A percentile compares a stretch with the other conserved stretches of the same genome.
Evolutionary conservation across 768 basidiomycete genomes (phyloP).

Genomic region (Leucosporidium creatinivorum): DNA sequence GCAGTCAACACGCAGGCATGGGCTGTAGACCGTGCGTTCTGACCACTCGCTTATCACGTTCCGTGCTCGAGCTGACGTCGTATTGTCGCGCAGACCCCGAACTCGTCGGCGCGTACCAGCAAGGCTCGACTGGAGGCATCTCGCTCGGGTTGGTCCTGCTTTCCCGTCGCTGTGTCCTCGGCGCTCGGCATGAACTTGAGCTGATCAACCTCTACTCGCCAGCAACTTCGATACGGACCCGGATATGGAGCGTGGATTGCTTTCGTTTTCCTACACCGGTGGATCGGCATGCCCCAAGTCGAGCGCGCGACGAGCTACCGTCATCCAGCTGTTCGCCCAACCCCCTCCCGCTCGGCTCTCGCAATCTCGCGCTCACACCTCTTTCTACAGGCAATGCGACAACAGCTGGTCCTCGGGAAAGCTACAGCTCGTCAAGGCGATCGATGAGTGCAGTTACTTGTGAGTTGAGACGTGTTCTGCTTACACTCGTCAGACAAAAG

Average conservation of each 20-base stretch:
- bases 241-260: background rate
- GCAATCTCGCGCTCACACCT: background rate
- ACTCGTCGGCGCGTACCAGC: background rate
- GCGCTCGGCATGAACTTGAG: background rate
- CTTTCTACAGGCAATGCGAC: background rate
- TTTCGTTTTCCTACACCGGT: background rate
- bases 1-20: background rate
- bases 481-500: background rate
- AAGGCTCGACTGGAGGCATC: background rate
- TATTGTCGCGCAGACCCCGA: background rate
- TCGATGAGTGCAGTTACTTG: slow-evolving; percentile 5
- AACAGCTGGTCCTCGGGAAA: background rate
- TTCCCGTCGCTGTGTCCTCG: background rate
- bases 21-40: background rate
- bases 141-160: background rate
- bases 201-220: background rate
- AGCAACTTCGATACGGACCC: background rate
- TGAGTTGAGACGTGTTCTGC: background rate
- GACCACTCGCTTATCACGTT: background rate
- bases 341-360: too few species aligned
- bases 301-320: background rate
- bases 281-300: background rate
- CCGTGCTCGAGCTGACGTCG: too few species aligned
- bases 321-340: background rate
- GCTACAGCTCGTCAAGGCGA: background rate